Evolutionary conservation across 495 filamentous ascomycete species (phyloP).

Genomic region (Hypoxylon fragiforme): DNA sequence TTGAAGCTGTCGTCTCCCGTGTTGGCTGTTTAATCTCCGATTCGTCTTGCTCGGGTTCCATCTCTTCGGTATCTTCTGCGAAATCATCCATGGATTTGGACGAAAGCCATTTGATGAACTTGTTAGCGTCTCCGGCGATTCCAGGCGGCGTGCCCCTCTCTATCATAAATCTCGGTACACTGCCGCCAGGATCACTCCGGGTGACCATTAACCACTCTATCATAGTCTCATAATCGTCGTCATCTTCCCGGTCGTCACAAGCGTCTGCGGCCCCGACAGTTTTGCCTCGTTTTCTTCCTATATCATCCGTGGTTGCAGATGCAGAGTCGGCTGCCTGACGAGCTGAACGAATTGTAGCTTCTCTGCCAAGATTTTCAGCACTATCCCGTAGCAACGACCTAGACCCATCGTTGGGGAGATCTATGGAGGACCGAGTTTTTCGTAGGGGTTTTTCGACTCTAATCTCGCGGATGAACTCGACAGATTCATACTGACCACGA

Average conservation of each 20-base stretch:
- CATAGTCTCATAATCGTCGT: conserved; percentile 56
- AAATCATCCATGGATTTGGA: conserved; percentile 53
- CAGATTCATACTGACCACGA: conserved; percentile 84
- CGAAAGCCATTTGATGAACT: conserved; percentile 85
- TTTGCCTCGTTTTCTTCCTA: conserved; percentile 21
- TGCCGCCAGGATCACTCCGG: conserved; percentile 90
- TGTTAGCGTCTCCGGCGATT: conserved; percentile 78
- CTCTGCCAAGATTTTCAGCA: conserved; percentile 27
- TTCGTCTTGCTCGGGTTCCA: conserved; percentile 15
- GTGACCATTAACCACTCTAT: conserved; percentile 98
- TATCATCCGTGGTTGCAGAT: conserved; percentile 2
- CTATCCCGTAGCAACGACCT: conserved; percentile 7
- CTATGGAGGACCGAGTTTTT: conserved; percentile 39
- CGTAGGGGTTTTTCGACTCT: conserved; percentile 48
- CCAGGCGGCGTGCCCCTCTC: conserved; percentile 86
- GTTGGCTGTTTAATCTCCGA: conserved; percentile 19
- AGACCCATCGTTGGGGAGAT: conserved; percentile 34
- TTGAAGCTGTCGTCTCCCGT: conserved; percentile 13
- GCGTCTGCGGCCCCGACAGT: conserved; percentile 18
- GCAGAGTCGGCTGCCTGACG: conserved; percentile 21
- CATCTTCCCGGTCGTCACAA: conserved; percentile 38
- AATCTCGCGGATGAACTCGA: conserved; percentile 89
- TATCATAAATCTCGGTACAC: conserved; percentile 90
- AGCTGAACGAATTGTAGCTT: conserved; percentile 40
- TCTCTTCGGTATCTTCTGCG: conserved; percentile 31